Evolutionary conservation across 805 yeast genomes (phyloP).

Genomic region (Vanderwaltozyma yarrowii): DNA sequence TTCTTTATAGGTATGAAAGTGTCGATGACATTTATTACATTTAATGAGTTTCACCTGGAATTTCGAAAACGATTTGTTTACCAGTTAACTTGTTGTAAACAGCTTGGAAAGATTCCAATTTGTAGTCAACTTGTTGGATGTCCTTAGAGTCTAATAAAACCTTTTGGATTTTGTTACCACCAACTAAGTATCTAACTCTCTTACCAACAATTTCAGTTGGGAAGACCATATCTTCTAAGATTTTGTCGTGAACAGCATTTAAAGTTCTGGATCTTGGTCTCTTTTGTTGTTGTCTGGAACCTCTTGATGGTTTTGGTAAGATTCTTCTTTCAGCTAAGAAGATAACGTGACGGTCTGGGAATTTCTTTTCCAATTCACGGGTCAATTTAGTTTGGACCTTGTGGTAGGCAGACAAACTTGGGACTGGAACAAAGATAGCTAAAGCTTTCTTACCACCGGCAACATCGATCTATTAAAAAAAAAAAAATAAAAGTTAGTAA

Average conservation of each 20-base stretch:
- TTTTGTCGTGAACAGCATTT: slow-evolving; percentile 96
- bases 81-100: slow-evolving; percentile 98
- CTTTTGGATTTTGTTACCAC: slow-evolving; percentile 98
- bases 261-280: slow-evolving; percentile 99
- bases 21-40: slow-evolving; percentile 7
- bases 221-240: slow-evolving; percentile 98
- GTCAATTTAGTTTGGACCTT: slow-evolving; percentile 94
- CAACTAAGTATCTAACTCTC: slow-evolving; percentile 98
- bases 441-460: slow-evolving; percentile 98
- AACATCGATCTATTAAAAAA: slow-evolving; percentile 59
- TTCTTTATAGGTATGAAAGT: slow-evolving; percentile 7
- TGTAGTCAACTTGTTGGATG: slow-evolving; percentile 93
- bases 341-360: slow-evolving; percentile 99
- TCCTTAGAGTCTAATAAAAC: slow-evolving; percentile 97
- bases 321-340: slow-evolving; percentile 99
- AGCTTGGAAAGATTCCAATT: slow-evolving; percentile 98
- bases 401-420: slow-evolving; percentile 87
- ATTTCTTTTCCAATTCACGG: slow-evolving; percentile 99
- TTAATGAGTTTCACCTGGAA: slow-evolving; percentile 43
- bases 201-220: slow-evolving; percentile 99
- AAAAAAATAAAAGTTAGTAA: slow-evolving; percentile 11
- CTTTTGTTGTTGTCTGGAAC: slow-evolving; percentile 89
- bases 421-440: slow-evolving; percentile 96
- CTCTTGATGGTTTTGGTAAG: slow-evolving; percentile 97
- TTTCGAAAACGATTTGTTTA: slow-evolving; percentile 98